Evolutionary conservation across 2,329 filamentous ascomycete species (phyloP).

Genomic region (Aspergillus sp.): DNA sequence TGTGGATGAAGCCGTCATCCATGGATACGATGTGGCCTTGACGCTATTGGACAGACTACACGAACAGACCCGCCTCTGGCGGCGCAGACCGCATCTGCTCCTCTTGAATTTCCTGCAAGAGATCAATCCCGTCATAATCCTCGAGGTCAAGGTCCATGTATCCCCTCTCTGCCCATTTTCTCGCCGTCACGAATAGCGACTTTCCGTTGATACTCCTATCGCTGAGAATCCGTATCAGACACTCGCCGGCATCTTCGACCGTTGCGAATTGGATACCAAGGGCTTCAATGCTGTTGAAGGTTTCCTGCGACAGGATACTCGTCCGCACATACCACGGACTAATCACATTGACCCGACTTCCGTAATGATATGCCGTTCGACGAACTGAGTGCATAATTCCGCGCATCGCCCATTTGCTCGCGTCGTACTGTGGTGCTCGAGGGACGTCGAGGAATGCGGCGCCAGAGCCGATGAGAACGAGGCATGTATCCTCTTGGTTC

Average conservation of each 20-base stretch:
- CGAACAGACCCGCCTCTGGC: slow-evolving; percentile 29
- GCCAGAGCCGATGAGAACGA: slow-evolving; percentile 16
- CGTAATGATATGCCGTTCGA: slow-evolving; percentile 35
- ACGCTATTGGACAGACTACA: slow-evolving; percentile 8
- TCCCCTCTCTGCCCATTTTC: slow-evolving; percentile 36
- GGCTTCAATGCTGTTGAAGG: neutral
- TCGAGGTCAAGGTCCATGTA: slow-evolving; percentile 43
- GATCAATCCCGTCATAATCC: slow-evolving; percentile 35
- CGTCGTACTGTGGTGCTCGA: slow-evolving; percentile 39
- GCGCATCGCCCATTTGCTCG: slow-evolving; percentile 44
- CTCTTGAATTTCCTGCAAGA: slow-evolving; percentile 33
- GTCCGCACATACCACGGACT: slow-evolving; percentile 39
- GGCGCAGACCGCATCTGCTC: slow-evolving; percentile 31
- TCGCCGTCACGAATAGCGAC: slow-evolving; percentile 41
- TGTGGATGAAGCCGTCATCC: neutral
- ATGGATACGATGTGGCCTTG: neutral
- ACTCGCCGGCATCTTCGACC: slow-evolving; percentile 7
- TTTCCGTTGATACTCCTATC: slow-evolving; percentile 34
- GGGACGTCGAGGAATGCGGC: slow-evolving; percentile 41
- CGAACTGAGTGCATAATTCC: slow-evolving; percentile 45
- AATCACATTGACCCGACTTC: slow-evolving; percentile 44
- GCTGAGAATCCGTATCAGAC: slow-evolving; percentile 24
- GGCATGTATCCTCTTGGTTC: neutral
- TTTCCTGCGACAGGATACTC: slow-evolving; percentile 3
- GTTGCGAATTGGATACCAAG: neutral